Evolutionary conservation across 805 yeast species (phyloP).

Genomic region (Starmerella scarabaei): DNA sequence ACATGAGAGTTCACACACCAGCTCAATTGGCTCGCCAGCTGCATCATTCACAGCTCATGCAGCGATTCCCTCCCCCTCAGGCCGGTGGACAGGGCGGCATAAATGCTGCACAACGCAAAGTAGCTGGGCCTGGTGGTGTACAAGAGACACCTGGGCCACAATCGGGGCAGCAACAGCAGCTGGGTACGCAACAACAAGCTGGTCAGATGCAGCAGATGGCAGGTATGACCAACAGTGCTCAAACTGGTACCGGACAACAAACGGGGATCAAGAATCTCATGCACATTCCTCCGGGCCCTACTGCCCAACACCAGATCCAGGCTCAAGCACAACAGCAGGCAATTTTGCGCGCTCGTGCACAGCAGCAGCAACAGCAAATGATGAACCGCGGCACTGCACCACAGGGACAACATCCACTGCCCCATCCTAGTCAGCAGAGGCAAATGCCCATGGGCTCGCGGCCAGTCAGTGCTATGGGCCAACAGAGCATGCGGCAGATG

Average conservation of each 20-base stretch:
- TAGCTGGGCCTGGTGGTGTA: no score
- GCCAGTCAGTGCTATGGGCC: constrained; percentile 12
- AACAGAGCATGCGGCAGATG: constrained; percentile 2
- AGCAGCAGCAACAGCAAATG: constrained; percentile 1
- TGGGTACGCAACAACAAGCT: background rate
- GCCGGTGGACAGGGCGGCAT: background rate
- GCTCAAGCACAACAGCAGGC: constrained; percentile 20
- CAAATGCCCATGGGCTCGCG: background rate
- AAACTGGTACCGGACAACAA: background rate
- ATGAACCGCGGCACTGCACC: background rate
- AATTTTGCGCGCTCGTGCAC: constrained; percentile 14
- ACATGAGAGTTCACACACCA: constrained; percentile 14
- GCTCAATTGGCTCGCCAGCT: constrained; percentile 16
- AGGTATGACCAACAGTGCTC: no score
- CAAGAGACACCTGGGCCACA: no score
- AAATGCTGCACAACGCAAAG: no score
- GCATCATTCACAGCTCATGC: constrained; percentile 15
- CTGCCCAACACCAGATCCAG: constrained; percentile 20
- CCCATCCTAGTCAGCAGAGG: background rate
- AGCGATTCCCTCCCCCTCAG: background rate
- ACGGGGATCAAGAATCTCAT: background rate
- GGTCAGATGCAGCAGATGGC: background rate
- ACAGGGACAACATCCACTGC: background rate
- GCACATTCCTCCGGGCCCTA: constrained; percentile 19
- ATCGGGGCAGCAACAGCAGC: no score